These are phyloP conservation scores for Torrubiellomyces zombiae DNA, from an alignment of 2,329 filamentous ascomycete species.

Conservation along the genomic window DNA sequence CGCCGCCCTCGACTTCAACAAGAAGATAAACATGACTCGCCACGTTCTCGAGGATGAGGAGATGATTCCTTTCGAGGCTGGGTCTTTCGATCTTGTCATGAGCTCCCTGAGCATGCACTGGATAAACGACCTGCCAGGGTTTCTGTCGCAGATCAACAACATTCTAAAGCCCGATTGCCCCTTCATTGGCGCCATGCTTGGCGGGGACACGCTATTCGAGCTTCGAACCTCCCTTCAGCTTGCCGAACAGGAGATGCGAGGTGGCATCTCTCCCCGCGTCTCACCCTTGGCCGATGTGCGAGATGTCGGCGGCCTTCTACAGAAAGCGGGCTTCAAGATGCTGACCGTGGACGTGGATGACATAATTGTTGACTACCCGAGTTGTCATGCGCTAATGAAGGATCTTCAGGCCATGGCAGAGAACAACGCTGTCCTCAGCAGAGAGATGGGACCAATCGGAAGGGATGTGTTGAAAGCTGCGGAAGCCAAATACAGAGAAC, in stretches of 20 bases:
- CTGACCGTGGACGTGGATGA: slow-evolving; percentile 95
- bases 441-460: slow-evolving; percentile 62
- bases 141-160: slow-evolving; percentile 71
- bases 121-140: slow-evolving; percentile 87
- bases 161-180: slow-evolving; percentile 80
- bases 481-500: slow-evolving; percentile 71
- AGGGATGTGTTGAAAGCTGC: slow-evolving; percentile 75
- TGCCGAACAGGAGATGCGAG: slow-evolving; percentile 74
- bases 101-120: slow-evolving; percentile 86
- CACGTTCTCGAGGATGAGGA: slow-evolving; percentile 62
- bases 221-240: slow-evolving; percentile 84
- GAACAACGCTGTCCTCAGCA: slow-evolving; percentile 71
- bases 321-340: slow-evolving; percentile 83
- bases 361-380: slow-evolving; percentile 86
- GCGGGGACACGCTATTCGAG: slow-evolving; percentile 86
- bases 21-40: slow-evolving; percentile 52
- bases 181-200: slow-evolving; percentile 92
- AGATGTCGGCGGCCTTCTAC: slow-evolving; percentile 76
- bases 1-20: slow-evolving; percentile 55
- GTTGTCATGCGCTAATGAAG: slow-evolving; percentile 78
- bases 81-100: slow-evolving; percentile 76
- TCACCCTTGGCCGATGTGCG: slow-evolving; percentile 84
- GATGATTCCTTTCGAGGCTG: slow-evolving; percentile 55
- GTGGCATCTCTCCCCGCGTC: slow-evolving; percentile 82
- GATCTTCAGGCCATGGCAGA: slow-evolving; percentile 96